Conservation (phyloP, 2,329 filamentous ascomycete species). For the Epichloe sp. region DNA sequence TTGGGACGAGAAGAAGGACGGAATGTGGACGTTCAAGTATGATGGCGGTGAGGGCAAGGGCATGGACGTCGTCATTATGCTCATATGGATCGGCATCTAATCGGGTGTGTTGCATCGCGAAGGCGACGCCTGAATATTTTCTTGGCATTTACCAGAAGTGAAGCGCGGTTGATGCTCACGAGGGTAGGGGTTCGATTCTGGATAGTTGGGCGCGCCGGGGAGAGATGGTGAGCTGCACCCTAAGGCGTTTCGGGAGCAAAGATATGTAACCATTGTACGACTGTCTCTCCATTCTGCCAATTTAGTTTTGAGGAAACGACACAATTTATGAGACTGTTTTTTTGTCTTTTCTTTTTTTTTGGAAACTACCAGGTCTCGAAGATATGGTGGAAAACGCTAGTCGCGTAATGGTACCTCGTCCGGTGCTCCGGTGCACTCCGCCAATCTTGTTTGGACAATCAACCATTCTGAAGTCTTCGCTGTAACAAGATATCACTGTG, state of each 20-base stretch:
- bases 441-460: no score
- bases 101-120: not conserved
- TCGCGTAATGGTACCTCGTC: no score
- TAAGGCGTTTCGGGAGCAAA: constrained; percentile 4
- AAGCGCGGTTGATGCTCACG: not conserved
- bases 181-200: not conserved
- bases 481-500: no score
- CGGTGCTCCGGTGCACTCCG: no score
- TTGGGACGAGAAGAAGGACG: constrained; percentile 85
- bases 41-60: constrained; percentile 55
- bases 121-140: not conserved
- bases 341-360: no score
- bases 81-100: constrained; percentile 67
- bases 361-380: no score
- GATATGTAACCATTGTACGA: constrained; percentile 1
- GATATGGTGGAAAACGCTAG: no score
- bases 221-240: not conserved
- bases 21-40: constrained; percentile 83
- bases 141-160: not conserved
- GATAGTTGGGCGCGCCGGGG: not conserved
- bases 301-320: not conserved
- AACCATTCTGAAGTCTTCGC: no score
- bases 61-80: constrained; percentile 56
- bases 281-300: constrained; percentile 1
- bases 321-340: not conserved